These are phyloP conservation scores for Fusarium avenaceum DNA, from an alignment of 2,329 filamentous ascomycete genomes.

Conservation along the genomic window DNA sequence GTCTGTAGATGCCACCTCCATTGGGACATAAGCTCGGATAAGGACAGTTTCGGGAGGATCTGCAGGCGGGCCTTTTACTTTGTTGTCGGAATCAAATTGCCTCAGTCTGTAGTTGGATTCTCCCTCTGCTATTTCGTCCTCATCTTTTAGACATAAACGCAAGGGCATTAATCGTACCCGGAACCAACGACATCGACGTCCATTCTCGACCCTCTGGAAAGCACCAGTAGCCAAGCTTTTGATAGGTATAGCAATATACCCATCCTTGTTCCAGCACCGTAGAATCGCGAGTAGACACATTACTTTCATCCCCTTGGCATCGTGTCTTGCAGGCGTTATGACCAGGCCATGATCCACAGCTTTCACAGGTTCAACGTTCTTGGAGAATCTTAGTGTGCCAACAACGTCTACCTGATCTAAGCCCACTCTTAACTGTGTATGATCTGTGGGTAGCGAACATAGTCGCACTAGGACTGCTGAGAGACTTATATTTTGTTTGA, in stretches of 20 bases:
- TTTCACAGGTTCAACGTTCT: conserved; percentile 4
- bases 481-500: conserved; percentile 14
- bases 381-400: conserved; percentile 8
- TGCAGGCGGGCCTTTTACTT: conserved; percentile 16
- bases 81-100: conserved; percentile 14
- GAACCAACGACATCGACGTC: conserved; percentile 22
- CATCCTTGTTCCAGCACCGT: conserved; percentile 24
- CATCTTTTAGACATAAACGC: not conserved
- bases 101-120: conserved; percentile 10
- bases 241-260: conserved; percentile 18
- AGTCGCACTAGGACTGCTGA: conserved; percentile 11
- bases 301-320: conserved; percentile 15
- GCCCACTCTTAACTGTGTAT: not conserved
- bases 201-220: conserved; percentile 24
- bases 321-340: conserved; percentile 2
- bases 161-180: conserved; percentile 15
- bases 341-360: conserved; percentile 20
- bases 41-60: conserved; percentile 21
- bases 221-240: conserved; percentile 6
- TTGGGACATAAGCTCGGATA: conserved; percentile 11
- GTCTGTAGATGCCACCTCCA: not conserved
- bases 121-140: not conserved
- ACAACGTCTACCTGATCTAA: conserved; percentile 13
- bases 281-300: conserved; percentile 20
- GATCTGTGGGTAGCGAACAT: conserved; percentile 6